Evolutionary conservation across 495 filamentous ascomycete genomes (phyloP).

Genomic region (Talaromyces liani): DNA sequence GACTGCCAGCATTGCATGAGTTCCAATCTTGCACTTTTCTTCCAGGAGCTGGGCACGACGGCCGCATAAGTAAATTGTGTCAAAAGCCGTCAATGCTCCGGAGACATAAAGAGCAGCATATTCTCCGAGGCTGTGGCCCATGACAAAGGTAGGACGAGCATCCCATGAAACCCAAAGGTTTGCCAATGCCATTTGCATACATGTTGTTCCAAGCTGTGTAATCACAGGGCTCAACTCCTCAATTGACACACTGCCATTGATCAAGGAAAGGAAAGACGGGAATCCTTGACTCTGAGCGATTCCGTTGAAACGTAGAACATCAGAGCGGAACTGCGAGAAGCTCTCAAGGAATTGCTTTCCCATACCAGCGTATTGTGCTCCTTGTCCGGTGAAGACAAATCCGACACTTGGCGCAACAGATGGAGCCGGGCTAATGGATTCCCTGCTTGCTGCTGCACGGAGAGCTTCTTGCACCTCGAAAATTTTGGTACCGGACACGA

Average conservation of each 20-base stretch:
- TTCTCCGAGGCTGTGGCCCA: conserved; percentile 84
- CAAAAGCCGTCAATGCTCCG: conserved; percentile 69
- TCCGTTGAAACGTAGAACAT: conserved; percentile 60
- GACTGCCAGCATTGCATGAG: conserved; percentile 54
- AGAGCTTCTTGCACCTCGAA: conserved; percentile 14
- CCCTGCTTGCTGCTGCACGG: conserved; percentile 12
- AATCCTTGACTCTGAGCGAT: conserved; percentile 61
- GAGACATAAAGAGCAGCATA: conserved; percentile 80
- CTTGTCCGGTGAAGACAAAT: conserved; percentile 48
- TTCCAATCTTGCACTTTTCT: conserved; percentile 60
- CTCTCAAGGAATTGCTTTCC: conserved; percentile 57
- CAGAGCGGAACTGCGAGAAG: conserved; percentile 50
- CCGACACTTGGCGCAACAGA: conserved; percentile 37
- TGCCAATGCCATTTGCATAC: conserved; percentile 79
- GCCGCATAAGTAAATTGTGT: conserved; percentile 76
- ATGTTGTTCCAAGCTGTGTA: conserved; percentile 69
- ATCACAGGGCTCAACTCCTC: conserved; percentile 62
- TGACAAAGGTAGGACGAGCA: conserved; percentile 63
- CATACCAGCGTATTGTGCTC: conserved; percentile 46
- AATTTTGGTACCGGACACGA: conserved; percentile 40
- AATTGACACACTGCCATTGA: conserved; percentile 39
- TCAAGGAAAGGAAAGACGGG: conserved; percentile 58
- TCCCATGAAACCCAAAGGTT: conserved; percentile 76
- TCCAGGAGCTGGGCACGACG: conserved; percentile 69
- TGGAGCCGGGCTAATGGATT: conserved; percentile 34